A percentile compares a stretch with the other conserved stretches of the same genome.
These are phyloP conservation scores for Macadamia tetraphylla DNA, from an alignment of 164 flowering plant species.

Conservation along the genomic window DNA sequence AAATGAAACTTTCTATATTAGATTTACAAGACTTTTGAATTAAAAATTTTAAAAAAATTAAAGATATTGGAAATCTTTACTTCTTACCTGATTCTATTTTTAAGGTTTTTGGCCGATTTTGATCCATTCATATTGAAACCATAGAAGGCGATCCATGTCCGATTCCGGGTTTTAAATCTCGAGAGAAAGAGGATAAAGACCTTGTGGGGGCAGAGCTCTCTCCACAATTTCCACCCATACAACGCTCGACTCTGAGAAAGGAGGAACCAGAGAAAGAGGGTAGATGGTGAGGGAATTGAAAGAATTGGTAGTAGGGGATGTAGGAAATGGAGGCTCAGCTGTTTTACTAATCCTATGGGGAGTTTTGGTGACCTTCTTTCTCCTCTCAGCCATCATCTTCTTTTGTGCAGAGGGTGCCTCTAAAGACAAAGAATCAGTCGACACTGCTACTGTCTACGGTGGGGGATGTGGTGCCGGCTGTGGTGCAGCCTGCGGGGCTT, in stretches of 20 bases:
- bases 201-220: neutral
- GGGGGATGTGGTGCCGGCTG: constrained; percentile 32
- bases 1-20: too few relatives aligned
- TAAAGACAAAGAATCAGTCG: constrained; percentile 23
- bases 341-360: constrained; percentile 16
- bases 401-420: constrained; percentile 41
- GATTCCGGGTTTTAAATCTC: too few relatives aligned
- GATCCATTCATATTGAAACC: too few relatives aligned
- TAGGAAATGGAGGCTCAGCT: neutral
- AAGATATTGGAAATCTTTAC: too few relatives aligned
- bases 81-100: too few relatives aligned
- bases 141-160: too few relatives aligned
- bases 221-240: neutral
- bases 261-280: neutral
- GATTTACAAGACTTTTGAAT: too few relatives aligned
- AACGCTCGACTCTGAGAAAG: neutral
- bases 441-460: constrained; percentile 11
- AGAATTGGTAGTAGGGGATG: constrained; percentile 3
- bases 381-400: constrained; percentile 27
- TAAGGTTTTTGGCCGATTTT: too few relatives aligned
- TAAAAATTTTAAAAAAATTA: too few relatives aligned
- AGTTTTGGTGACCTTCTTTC: constrained; percentile 18
- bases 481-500: constrained; percentile 45
- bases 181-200: neutral
- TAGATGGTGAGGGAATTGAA: constrained; percentile 30